A percentile compares a stretch with the other conserved stretches of the same genome.
These are phyloP conservation scores for Pharnaceum exiguum DNA, from an alignment of 148 eudicot species.

Conservation along the genomic window DNA sequence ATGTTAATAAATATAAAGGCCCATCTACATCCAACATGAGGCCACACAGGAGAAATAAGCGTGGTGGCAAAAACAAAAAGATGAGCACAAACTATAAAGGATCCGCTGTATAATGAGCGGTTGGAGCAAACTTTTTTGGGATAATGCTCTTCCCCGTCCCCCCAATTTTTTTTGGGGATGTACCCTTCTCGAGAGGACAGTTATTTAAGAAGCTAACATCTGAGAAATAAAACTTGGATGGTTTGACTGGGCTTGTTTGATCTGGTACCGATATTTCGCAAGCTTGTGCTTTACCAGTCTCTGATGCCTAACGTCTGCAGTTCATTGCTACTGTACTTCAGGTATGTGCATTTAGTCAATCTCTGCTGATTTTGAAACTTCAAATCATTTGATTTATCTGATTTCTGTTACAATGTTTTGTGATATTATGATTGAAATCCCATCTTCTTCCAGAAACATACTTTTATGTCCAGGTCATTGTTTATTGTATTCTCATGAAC, in stretches of 20 bases:
- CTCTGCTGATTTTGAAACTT: no score
- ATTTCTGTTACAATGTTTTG: no score
- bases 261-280: not conserved
- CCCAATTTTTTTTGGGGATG: constrained; percentile 1
- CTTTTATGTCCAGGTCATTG: no score
- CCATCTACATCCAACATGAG: constrained; percentile 1
- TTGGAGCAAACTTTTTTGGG: not conserved
- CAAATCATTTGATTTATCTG: no score
- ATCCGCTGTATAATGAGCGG: not conserved
- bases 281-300: not conserved
- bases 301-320: not conserved
- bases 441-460: no score
- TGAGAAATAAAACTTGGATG: not conserved
- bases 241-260: constrained; percentile 1
- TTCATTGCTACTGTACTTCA: constrained; percentile 1
- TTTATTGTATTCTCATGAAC: no score
- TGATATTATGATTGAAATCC: no score
- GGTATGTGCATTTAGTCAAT: no score
- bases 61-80: constrained; percentile 13
- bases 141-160: not conserved
- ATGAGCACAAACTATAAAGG: not conserved
- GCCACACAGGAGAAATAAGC: constrained; percentile 5
- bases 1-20: constrained; percentile 9
- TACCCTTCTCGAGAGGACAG: not conserved
- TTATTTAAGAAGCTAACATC: not conserved